Conservation (phyloP, 495 filamentous ascomycete species). For the Chlorociboria aeruginascens region DNA sequence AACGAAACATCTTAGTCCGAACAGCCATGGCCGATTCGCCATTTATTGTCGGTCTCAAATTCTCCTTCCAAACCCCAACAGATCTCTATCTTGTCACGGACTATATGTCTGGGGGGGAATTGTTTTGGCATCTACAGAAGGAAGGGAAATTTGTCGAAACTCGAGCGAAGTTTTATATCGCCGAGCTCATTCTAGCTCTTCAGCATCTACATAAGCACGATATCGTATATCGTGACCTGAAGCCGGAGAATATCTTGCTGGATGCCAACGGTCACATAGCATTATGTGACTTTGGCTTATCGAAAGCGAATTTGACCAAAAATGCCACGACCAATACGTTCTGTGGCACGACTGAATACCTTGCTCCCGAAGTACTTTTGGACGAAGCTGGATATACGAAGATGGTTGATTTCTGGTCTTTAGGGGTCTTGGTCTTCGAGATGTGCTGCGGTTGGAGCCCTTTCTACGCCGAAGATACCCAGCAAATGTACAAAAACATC, state of each 20-base stretch:
- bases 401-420: constrained; percentile 99
- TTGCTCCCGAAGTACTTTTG: constrained; percentile 88
- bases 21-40: constrained; percentile 93
- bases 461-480: constrained; percentile 97
- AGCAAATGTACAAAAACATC: constrained; percentile 99
- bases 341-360: constrained; percentile 95
- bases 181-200: constrained; percentile 89
- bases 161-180: constrained; percentile 97
- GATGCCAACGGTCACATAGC: constrained; percentile 81
- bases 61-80: constrained; percentile 95
- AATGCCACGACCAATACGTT: constrained; percentile 98
- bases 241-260: constrained; percentile 75
- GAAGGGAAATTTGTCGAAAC: constrained; percentile 92
- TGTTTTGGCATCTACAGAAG: constrained; percentile 98
- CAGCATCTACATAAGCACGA: constrained; percentile 93
- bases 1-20: constrained; percentile 91
- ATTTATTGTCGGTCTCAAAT: constrained; percentile 96
- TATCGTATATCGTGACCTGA: constrained; percentile 91
- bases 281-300: constrained; percentile 82
- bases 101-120: constrained; percentile 97
- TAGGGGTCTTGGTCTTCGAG: constrained; percentile 95
- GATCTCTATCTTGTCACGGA: constrained; percentile 98
- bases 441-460: constrained; percentile 99
- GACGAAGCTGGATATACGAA: constrained; percentile 98
- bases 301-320: constrained; percentile 91